Conservation (phyloP, 305 asterid genomes). For the Fraxinus sp. region DNA sequence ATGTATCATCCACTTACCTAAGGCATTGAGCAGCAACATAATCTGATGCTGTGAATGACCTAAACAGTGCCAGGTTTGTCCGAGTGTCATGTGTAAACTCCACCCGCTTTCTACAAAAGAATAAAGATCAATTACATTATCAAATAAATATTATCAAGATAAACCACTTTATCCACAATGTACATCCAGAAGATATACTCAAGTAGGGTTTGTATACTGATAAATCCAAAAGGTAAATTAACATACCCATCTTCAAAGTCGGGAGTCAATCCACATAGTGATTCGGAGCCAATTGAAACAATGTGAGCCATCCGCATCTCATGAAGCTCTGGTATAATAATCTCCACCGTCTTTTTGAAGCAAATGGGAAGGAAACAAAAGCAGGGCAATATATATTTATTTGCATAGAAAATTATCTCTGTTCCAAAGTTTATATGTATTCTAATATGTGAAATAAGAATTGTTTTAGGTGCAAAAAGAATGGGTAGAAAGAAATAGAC, state of each 20-base stretch:
- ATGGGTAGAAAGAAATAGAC: slow-evolving; percentile 1
- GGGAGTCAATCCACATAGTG: slow-evolving; percentile 64
- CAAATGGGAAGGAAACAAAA: slow-evolving; percentile 33
- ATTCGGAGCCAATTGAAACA: slow-evolving; percentile 85
- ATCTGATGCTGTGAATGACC: slow-evolving; percentile 80
- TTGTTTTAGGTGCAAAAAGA: not conserved
- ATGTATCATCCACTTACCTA: slow-evolving; percentile 43
- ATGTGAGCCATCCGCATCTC: slow-evolving; percentile 90
- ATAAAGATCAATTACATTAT: slow-evolving; percentile 23
- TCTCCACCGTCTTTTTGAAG: slow-evolving; percentile 69
- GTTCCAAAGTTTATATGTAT: slow-evolving; percentile 14
- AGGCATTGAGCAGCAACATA: slow-evolving; percentile 94
- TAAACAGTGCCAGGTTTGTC: slow-evolving; percentile 78
- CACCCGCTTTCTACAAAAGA: slow-evolving; percentile 50
- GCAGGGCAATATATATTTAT: slow-evolving; percentile 16
- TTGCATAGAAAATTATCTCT: slow-evolving; percentile 16
- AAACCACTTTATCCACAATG: not conserved
- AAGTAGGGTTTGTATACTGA: slow-evolving; percentile 13
- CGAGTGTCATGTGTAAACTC: slow-evolving; percentile 67
- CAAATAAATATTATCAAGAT: slow-evolving; percentile 1
- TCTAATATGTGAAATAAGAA: slow-evolving; percentile 7
- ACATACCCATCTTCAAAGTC: slow-evolving; percentile 81
- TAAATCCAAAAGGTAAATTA: slow-evolving; percentile 16
- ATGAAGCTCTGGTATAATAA: slow-evolving; percentile 80
- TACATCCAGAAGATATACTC: slow-evolving; percentile 4